Percentiles rank a stretch among this genome's conserved stretches.
These are phyloP conservation scores for Actinomucor elegans DNA, from an alignment of 371 early-diverging fungal genomes.

Conservation along the genomic window DNA sequence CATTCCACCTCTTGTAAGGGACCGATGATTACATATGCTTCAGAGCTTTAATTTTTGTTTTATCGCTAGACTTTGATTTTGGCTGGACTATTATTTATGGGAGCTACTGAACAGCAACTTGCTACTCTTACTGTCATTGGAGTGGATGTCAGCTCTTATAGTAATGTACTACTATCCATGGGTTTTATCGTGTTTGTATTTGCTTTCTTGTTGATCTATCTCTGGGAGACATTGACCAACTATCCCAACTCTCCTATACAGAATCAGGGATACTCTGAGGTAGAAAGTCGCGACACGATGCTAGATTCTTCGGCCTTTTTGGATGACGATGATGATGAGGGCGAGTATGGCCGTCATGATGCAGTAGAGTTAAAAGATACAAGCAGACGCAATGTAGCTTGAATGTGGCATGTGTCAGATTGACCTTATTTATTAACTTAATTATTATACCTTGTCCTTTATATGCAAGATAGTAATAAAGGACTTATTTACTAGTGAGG, in stretches of 20 bases:
- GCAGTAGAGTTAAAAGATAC: constrained; percentile 22
- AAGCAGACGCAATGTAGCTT: not conserved
- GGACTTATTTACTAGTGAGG: no score
- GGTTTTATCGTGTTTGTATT: constrained; percentile 59
- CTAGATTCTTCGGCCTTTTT: constrained; percentile 23
- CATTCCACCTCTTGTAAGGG: constrained; percentile 47
- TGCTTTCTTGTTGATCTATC: constrained; percentile 45
- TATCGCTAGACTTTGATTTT: constrained; percentile 51
- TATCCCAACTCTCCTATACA: constrained; percentile 18
- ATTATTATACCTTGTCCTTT: no score
- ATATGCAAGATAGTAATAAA: no score
- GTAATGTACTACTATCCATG: constrained; percentile 57
- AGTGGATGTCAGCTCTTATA: constrained; percentile 60
- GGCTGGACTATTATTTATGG: constrained; percentile 66
- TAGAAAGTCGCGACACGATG: constrained; percentile 5
- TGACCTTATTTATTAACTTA: no score
- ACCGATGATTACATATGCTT: not conserved
- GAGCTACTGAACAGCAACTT: constrained; percentile 62
- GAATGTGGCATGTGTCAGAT: no score
- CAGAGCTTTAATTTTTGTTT: not conserved
- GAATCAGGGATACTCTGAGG: constrained; percentile 26
- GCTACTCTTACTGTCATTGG: constrained; percentile 32
- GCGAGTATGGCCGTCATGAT: constrained; percentile 3
- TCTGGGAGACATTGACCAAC: constrained; percentile 42
- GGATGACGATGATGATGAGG: constrained; percentile 27